Evolutionary conservation across 768 basidiomycete species (phyloP), one percentile per base, ranked within the genome.

Genomic region (Lentinula edodes): DNA sequence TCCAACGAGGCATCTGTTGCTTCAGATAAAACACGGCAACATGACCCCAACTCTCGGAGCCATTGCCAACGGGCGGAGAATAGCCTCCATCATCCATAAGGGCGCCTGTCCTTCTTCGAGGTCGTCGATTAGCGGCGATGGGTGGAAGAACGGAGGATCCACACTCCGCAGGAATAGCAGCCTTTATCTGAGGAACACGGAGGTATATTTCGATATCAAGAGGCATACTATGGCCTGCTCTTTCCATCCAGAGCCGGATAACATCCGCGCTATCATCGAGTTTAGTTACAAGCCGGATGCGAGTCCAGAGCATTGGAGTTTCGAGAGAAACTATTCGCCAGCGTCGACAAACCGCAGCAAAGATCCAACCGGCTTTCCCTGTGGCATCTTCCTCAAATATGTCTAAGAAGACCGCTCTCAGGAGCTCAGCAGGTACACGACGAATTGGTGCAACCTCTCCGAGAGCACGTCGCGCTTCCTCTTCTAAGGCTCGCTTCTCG

Each of bases 181-280:
- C 73, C 70, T 72, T 50, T 68, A 66, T 3, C 35, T 59, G 62
- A 42, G 69, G 72, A 39, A 75, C 74, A 39, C 84, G 86, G 42
- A 93, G 75, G 70, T 85, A 87, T 52, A 93, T 90, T 69, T 91
- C 89, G 62, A 93, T 89, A 69, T 91, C 91, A 8, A 93, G 80
- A 6, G 90, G 87, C 6, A 86, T 83, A 5, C 73, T 79, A 56
- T 78, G 75, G 16, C 91, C 91, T 12, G 91, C 88, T 32, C 90
- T 85, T 70, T 91, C 90, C 0, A 93, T 79, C 90, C 91, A 93
- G 10, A 93, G 79, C 7, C 91, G 86, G 53, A 93, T 83, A 5
- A 87, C 90, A 68, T 93, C 90, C 32, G 90, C 83, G 34, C 89
- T 89, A 8, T 87, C 77, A 43, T 82, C 78, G 62, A 85, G 87